phyloP scores from a whole-genome alignment of 148 eudicot genomes.

The Heliosperma pusillum region DNA sequence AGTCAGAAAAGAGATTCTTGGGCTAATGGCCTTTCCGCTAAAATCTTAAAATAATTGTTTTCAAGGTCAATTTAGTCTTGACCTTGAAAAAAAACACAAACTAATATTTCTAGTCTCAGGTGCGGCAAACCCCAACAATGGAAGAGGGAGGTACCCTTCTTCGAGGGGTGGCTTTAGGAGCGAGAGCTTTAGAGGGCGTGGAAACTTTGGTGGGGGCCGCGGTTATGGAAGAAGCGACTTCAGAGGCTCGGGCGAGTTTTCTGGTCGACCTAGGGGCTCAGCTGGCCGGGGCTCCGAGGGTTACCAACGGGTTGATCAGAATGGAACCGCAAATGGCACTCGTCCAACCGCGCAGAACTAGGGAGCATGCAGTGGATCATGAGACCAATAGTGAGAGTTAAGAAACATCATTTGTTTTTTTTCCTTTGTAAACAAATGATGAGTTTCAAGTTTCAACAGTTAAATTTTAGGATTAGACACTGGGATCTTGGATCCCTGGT shows the following conservation, averaged over 20 bases:
- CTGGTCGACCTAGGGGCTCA: slow-evolving; percentile 22
- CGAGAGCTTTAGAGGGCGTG: slow-evolving; percentile 40
- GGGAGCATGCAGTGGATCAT: not conserved
- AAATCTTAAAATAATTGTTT: not conserved
- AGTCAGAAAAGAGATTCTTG: slow-evolving; percentile 8
- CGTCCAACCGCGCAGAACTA: slow-evolving; percentile 29
- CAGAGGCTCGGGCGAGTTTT: slow-evolving; percentile 32
- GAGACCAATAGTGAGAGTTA: not conserved
- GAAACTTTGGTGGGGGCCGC: slow-evolving; percentile 43
- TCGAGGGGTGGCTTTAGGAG: slow-evolving; percentile 44
- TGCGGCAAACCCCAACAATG: slow-evolving; percentile 31
- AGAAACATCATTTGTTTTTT: slow-evolving; percentile 1
- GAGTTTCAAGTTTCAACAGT: slow-evolving; percentile 6
- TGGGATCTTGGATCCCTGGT: not conserved
- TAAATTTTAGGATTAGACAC: slow-evolving; percentile 16
- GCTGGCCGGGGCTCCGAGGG: slow-evolving; percentile 26
- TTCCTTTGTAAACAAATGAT: slow-evolving; percentile 18
- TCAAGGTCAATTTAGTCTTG: not conserved
- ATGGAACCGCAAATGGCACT: slow-evolving; percentile 29
- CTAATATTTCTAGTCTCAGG: slow-evolving; percentile 10
- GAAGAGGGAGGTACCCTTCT: slow-evolving; percentile 53
- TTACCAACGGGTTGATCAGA: slow-evolving; percentile 49
- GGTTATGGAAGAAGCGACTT: slow-evolving; percentile 34
- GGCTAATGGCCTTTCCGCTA: not conserved
- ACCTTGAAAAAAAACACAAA: not conserved